Conservation (phyloP, 2,329 filamentous ascomycete genomes). For the Trichophyton rubrum region DNA sequence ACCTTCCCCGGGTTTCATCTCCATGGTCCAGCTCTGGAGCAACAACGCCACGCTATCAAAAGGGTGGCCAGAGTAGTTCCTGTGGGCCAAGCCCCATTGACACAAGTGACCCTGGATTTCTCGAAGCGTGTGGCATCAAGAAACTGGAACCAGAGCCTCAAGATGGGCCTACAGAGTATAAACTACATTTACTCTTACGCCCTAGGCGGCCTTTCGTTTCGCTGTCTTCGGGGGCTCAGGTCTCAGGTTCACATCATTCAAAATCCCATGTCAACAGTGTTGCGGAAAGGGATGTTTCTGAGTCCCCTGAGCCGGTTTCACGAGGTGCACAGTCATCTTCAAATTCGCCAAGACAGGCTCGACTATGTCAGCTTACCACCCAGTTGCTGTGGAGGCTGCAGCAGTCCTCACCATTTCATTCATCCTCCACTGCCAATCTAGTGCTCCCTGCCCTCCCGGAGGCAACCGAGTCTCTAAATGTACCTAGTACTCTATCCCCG, state of each 20-base stretch:
- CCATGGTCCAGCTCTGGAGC: constrained; percentile 62
- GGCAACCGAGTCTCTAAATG: constrained; percentile 44
- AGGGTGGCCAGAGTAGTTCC: constrained; percentile 15
- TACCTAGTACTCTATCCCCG: constrained; percentile 41
- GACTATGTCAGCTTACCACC: constrained; percentile 83
- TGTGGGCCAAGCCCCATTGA: constrained; percentile 21
- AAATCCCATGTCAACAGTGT: constrained; percentile 13
- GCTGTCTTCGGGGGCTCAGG: constrained; percentile 52
- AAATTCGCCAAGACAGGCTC: constrained; percentile 62
- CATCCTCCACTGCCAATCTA: constrained; percentile 61
- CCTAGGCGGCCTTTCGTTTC: constrained; percentile 60
- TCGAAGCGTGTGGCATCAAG: constrained; percentile 52
- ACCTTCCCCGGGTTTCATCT: constrained; percentile 76
- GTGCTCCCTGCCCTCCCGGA: constrained; percentile 66
- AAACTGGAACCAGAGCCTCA: constrained; percentile 83
- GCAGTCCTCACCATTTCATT: constrained; percentile 85
- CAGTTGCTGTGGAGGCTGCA: constrained; percentile 90
- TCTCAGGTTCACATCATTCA: constrained; percentile 42
- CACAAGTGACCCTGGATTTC: constrained; percentile 27
- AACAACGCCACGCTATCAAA: constrained; percentile 27
- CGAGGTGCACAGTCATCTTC: constrained; percentile 38
- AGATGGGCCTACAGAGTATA: constrained; percentile 91
- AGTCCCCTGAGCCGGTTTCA: constrained; percentile 21
- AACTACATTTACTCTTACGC: constrained; percentile 75
- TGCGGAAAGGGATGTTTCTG: neutral